These are phyloP conservation scores for Huntiella moniliformis DNA, from an alignment of 2,329 filamentous ascomycete species.

Conservation along the genomic window DNA sequence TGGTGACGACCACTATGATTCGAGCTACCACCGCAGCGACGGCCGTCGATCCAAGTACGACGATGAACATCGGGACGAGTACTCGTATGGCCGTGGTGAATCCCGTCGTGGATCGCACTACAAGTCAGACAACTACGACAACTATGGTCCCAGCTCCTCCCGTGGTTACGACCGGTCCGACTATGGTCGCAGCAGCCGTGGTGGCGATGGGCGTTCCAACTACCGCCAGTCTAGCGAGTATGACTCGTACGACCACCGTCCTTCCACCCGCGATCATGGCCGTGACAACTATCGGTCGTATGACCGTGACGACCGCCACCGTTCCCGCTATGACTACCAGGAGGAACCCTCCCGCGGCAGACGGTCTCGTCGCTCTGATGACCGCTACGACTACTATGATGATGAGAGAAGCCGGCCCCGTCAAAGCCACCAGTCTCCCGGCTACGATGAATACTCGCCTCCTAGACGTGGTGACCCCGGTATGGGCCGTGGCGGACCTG, in stretches of 20 bases:
- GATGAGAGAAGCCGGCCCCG: slow-evolving; percentile 4
- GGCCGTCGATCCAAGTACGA: slow-evolving; percentile 1
- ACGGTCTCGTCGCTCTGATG: slow-evolving; percentile 1
- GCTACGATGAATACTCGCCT: slow-evolving; percentile 6
- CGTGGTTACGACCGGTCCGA: background rate
- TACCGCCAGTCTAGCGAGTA: background rate
- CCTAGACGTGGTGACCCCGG: background rate
- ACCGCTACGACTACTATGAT: slow-evolving; percentile 6
- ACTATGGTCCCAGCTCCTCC: background rate
- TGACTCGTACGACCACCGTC: slow-evolving; percentile 1
- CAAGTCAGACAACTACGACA: slow-evolving; percentile 2
- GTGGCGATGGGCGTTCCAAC: background rate
- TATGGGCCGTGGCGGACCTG: background rate
- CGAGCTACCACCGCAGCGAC: background rate
- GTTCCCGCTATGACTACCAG: slow-evolving; percentile 4
- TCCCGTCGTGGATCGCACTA: slow-evolving; percentile 1
- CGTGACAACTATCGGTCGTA: background rate
- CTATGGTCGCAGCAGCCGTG: background rate
- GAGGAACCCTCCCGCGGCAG: slow-evolving; percentile 9
- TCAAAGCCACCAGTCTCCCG: background rate
- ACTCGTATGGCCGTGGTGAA: slow-evolving; percentile 5
- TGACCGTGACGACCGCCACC: slow-evolving; percentile 6
- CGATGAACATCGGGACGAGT: background rate
- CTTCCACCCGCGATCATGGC: slow-evolving; percentile 1
- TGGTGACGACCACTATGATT: slow-evolving; percentile 3